phyloP scores from a whole-genome alignment of 805 yeast genomes.

The Metschnikowia picachoensis region DNA sequence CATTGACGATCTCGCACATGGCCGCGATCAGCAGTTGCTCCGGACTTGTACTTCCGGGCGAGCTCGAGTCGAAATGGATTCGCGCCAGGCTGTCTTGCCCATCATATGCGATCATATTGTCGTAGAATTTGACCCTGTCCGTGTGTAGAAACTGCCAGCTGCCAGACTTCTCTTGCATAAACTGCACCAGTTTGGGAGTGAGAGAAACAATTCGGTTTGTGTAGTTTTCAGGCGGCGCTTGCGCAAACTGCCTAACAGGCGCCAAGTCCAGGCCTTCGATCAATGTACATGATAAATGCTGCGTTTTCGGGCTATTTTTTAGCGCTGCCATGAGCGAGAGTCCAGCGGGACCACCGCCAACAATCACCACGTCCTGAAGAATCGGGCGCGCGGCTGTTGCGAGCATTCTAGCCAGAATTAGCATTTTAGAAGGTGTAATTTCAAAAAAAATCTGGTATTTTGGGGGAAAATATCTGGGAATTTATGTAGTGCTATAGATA shows the following conservation, averaged over 20 bases:
- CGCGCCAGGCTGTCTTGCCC: slow-evolving; percentile 62
- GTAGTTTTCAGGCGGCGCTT: slow-evolving; percentile 44
- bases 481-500: no score
- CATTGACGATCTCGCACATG: slow-evolving; percentile 84
- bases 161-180: slow-evolving; percentile 59
- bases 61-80: slow-evolving; percentile 65
- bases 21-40: slow-evolving; percentile 45
- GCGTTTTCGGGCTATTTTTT: slow-evolving; percentile 61
- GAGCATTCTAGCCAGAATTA: slow-evolving; percentile 7
- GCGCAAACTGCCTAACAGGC: slow-evolving; percentile 45
- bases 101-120: slow-evolving; percentile 81
- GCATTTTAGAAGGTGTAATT: no score
- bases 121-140: slow-evolving; percentile 76
- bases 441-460: no score
- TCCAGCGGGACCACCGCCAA: slow-evolving; percentile 99
- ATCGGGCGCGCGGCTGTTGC: slow-evolving; percentile 13
- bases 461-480: no score
- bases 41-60: slow-evolving; percentile 23
- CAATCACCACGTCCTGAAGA: slow-evolving; percentile 67
- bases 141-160: slow-evolving; percentile 67
- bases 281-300: slow-evolving; percentile 56
- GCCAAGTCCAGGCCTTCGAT: slow-evolving; percentile 69
- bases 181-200: slow-evolving; percentile 75
- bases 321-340: slow-evolving; percentile 79
- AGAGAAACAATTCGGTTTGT: slow-evolving; percentile 82